A percentile compares a stretch with the other conserved stretches of the same genome.
Conservation (phyloP, 352 stramenopile species). For the Phytopythium oedochilum region DNA sequence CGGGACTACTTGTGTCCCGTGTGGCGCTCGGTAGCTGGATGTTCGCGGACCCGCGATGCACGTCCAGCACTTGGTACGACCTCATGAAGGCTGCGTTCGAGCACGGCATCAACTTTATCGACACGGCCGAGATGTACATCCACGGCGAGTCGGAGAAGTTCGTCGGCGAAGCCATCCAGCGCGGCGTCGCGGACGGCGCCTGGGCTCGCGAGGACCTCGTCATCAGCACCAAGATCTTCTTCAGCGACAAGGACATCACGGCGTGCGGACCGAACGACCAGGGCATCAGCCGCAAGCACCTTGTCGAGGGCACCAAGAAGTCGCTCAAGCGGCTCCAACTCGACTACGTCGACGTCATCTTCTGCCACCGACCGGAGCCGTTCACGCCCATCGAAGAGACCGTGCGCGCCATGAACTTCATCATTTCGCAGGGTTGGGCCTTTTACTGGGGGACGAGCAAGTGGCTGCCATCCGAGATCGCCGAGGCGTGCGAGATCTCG, state of each 20-base stretch:
- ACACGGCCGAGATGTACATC: conserved; percentile 38
- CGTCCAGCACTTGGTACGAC: conserved; percentile 15
- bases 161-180: conserved; percentile 29
- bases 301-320: conserved; percentile 18
- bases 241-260: conserved; percentile 10
- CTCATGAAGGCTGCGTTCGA: conserved; percentile 31
- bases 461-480: conserved; percentile 48
- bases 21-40: conserved; percentile 30
- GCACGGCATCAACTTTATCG: conserved; percentile 39
- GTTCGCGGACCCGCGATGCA: conserved; percentile 10
- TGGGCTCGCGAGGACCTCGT: conserved; percentile 39
- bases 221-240: conserved; percentile 41
- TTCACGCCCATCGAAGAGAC: conserved; percentile 14
- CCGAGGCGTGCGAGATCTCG: conserved; percentile 33
- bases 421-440: conserved; percentile 58
- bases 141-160: conserved; percentile 24
- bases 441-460: conserved; percentile 33
- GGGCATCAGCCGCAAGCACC: conserved; percentile 24
- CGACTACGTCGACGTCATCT: conserved; percentile 41
- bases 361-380: conserved; percentile 41
- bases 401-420: conserved; percentile 58
- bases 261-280: conserved; percentile 10
- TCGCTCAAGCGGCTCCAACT: background rate
- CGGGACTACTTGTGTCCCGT: conserved; percentile 26
- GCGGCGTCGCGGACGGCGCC: conserved; percentile 19